Evolutionary conservation across 805 yeast genomes (phyloP).

Genomic region (Zygosaccharomyces lentus): DNA sequence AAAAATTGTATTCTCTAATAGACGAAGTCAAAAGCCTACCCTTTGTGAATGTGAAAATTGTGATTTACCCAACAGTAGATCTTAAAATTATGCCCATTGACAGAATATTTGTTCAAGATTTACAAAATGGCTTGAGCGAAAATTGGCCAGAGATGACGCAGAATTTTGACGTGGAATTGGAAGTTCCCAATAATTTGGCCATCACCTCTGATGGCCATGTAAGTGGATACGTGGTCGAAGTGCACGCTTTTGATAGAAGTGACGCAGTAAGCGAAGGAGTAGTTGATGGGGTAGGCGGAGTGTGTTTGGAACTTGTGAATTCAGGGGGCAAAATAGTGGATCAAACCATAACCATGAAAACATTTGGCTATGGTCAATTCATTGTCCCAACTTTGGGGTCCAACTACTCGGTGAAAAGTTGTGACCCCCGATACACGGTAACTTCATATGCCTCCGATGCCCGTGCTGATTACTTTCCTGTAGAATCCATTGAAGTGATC

Average conservation of each 20-base stretch:
- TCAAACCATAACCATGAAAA: slow-evolving; percentile 71
- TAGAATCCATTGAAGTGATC: slow-evolving; percentile 13
- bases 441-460: slow-evolving; percentile 22
- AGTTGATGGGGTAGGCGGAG: slow-evolving; percentile 40
- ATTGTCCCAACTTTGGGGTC: slow-evolving; percentile 10
- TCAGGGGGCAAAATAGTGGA: slow-evolving; percentile 24
- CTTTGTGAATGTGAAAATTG: slow-evolving; percentile 49
- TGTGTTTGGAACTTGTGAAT: slow-evolving; percentile 47
- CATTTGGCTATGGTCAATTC: slow-evolving; percentile 80
- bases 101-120: slow-evolving; percentile 47
- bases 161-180: slow-evolving; percentile 21
- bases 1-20: slow-evolving; percentile 49
- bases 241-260: slow-evolving; percentile 51
- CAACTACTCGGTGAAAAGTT: slow-evolving; percentile 17
- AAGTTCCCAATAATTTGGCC: slow-evolving; percentile 18
- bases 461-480: slow-evolving; percentile 23
- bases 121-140: slow-evolving; percentile 38
- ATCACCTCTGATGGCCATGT: slow-evolving; percentile 43
- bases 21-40: slow-evolving; percentile 42
- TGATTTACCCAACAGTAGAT: slow-evolving; percentile 53
- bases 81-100: slow-evolving; percentile 45
- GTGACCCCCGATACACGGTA: slow-evolving; percentile 23
- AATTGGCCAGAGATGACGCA: slow-evolving; percentile 30
- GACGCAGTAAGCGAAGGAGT: slow-evolving; percentile 20
- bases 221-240: slow-evolving; percentile 61